Base-by-base conservation (phyloP, 2,329 filamentous ascomycete species). In the Fusarium subglutinans region DNA sequence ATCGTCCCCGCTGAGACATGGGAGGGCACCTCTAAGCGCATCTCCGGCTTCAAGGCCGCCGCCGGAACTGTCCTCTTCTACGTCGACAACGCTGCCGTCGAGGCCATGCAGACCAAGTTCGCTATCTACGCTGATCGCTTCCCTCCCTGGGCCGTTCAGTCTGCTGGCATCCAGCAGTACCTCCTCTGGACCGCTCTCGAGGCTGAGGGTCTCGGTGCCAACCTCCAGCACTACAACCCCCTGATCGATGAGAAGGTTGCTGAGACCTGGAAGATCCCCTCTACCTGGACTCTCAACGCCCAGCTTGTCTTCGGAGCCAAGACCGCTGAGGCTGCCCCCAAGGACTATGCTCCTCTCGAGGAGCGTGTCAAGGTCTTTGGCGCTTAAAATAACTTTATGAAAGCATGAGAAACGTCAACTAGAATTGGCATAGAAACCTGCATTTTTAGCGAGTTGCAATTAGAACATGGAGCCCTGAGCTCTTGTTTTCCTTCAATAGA, bases 141-240 rank as follows among this genome's bases (percentile, higher is more conserved):
- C 88, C 90, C 91, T 70, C 80, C 81, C 77, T 98, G 94, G 93
- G 90, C 91, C 65, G 86, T 89, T 73, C 94, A 98, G 84, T 91
- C 91, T 72, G 89, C 88, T 81, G 95, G 89, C 82, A 98, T 98
- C 90, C 80, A 84, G 82, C 93, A 98, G 86, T 93, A 90, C 84
- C 86, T 90, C 74, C 81, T 94, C 76, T 98, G 95, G 95, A 92
- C 91, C 24, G 93, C 92, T 8, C 90, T 98, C 65, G 93, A 95
- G 85, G 88, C 91, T 69, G 94, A 96, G 81, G 94, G 95, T 37
- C 89, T 97, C 64, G 94, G 94, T 75, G 93, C 92, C 81, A 97
- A 95, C 87, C 88, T 98, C 60, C 95, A 98, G 88, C 95, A 98
- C 86, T 97, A 97, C 88, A 96, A 94, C 89, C 94, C 94, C 26